Evolutionary conservation across 352 stramenopile genomes (phyloP), one percentile per base, ranked within the genome.

Genomic region (Phytophthora aleatoria): DNA sequence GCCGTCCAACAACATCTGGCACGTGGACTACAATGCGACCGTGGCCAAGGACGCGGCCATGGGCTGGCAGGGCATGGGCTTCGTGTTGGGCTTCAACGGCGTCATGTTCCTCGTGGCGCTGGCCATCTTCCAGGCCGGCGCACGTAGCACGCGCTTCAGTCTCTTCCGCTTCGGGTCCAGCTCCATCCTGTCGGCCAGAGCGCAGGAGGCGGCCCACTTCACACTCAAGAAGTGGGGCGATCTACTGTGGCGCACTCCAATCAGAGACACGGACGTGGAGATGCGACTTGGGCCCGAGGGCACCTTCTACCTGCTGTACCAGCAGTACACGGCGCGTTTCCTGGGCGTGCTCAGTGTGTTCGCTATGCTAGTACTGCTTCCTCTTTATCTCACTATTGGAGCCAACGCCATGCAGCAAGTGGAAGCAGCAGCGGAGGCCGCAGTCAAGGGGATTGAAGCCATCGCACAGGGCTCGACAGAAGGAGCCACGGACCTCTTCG

Each of bases 231-330:
- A 85, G 36, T 94, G 85, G 85, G 62, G 58, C 63, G 78, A 83
- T 43, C 65, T 94, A 50, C 69, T 94, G 28, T 94, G 81, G 81
- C 68, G 64, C 64, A 92, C 85, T 44, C 85, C 85, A 11, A 89
- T 94, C 55, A 65, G 84, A 36, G 74, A 77, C 72, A 85, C 85
- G 41, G 73, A 82, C 38, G 70, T 94, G 20, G 85, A 94, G 73
- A 64, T 55, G 27, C 62, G 69, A 43, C 73, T 95, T 12, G 87
- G 87, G 0, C 85, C 86, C 24, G 87, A 95, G 58, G 83, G 82
- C 41, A 89, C 87, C 5, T 95, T 94, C 66, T 95, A 95, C 61
- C 61, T 95, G 57, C 71, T 93, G 27, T 95, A 91, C 60, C 81
- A 94, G 61, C 68, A 91, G 44, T 95, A 95, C 76, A 81, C 83